Base-by-base conservation (phyloP, 176 grass and related monocot species). In the Cenchrus fungigraminus region DNA sequence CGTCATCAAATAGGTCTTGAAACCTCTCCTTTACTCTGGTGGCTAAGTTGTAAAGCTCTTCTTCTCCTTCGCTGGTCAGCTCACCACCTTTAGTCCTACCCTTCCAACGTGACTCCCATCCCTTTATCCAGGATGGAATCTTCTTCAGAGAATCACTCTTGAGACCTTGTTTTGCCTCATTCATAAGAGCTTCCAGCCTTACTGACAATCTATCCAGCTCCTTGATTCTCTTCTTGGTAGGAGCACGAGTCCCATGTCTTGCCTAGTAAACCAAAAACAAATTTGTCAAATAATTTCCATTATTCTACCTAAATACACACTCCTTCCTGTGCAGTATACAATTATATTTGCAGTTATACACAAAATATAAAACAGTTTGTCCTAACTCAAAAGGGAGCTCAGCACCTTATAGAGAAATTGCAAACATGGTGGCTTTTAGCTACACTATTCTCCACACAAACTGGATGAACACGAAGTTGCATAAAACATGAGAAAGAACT, bases 61-160 rank as follows among this genome's bases (percentile, higher is more conserved):
- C 89, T 82, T 98, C 97, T 20, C 97, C 97, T 90, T 92, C 89
- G 13, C 78, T 76, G 52, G 88, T 70, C 79, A 98, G 91, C 71
- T 98, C 93, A 86, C 97, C 97, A 29, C 93, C 97, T 80, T 85
- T 94, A 64, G 81, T 71, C 58, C 81, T 89, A 73, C 90, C 91
- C 86, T 94, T 94, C 97, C 97, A 98, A 10, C 81, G 88, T 20
- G 97, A 98, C 71, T 95, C 80, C 97, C 97, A 98, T 56, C 88
- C 91, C 13, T 80, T 71, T 44, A 95, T 88, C 97, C 96, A 98
- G 12, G 58, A 76, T 4, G 86, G 96, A 91, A 95, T 81, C 69
- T 87, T 76, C 74, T 89, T 89, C 53, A 88, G 62, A 76, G 87
- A 85, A 65, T 82, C 73, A 29, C 46, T 79, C 70, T 53, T 53